Conservation (phyloP, 2,329 filamentous ascomycete species). For the Cladosporium sp. region DNA sequence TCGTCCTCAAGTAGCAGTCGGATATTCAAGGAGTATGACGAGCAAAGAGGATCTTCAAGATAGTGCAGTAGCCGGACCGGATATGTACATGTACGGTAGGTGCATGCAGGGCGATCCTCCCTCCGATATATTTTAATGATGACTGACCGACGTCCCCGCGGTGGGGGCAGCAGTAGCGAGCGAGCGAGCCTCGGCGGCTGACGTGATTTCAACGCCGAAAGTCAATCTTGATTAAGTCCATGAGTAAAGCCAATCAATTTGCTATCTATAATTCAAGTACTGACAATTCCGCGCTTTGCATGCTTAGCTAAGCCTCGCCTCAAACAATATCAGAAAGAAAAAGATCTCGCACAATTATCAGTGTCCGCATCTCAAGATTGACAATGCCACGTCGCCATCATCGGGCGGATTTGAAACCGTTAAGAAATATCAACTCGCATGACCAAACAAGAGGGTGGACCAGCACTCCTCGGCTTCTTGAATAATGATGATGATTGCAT, state of each 20-base stretch:
- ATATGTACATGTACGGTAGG: neutral
- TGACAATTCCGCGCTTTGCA: neutral
- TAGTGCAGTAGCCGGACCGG: conserved; percentile 1
- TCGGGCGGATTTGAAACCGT: neutral
- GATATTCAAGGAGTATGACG: too few species aligned
- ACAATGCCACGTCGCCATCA: neutral
- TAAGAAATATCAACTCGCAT: neutral
- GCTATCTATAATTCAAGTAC: neutral
- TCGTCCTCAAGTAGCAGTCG: neutral
- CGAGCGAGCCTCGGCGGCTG: neutral
- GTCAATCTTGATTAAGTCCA: neutral
- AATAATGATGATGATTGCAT: neutral
- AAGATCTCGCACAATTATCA: neutral
- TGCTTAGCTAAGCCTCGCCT: neutral
- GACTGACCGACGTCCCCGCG: conserved; percentile 1
- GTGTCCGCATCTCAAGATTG: neutral
- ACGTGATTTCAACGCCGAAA: conserved; percentile 8
- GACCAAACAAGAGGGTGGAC: neutral
- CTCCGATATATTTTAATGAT: conserved; percentile 3
- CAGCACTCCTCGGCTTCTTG: neutral
- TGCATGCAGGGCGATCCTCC: conserved; percentile 4
- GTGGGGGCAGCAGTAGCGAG: neutral
- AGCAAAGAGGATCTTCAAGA: neutral
- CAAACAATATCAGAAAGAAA: neutral
- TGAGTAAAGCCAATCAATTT: conserved; percentile 5